Conservation (phyloP, 441 rosid species). For the Biscutella laevigata region DNA sequence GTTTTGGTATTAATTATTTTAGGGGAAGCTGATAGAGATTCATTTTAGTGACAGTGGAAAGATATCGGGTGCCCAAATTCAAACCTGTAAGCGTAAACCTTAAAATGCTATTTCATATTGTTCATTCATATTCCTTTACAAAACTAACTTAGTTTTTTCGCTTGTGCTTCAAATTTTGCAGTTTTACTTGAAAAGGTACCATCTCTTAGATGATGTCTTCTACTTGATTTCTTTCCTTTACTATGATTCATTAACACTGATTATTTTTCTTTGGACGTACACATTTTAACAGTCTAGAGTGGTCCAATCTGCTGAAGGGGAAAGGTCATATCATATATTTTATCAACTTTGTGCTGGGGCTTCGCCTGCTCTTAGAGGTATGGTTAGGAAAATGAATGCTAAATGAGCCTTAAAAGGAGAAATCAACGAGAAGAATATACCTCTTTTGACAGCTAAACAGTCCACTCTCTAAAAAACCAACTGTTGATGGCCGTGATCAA, state of each 20-base stretch:
- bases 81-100: conserved; percentile 58
- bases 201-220: conserved; percentile 23
- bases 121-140: conserved; percentile 4
- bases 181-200: conserved; percentile 98
- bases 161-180: conserved; percentile 26
- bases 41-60: conserved; percentile 95
- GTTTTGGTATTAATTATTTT: conserved; percentile 18
- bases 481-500: background rate
- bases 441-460: background rate
- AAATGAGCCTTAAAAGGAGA: conserved; percentile 4
- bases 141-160: conserved; percentile 29
- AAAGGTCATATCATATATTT: conserved; percentile 97
- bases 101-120: background rate
- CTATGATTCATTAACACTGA: background rate
- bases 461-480: background rate
- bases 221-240: background rate
- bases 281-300: conserved; percentile 82
- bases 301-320: conserved; percentile 92
- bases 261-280: conserved; percentile 23
- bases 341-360: conserved; percentile 99
- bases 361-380: conserved; percentile 67
- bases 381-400: too few species aligned
- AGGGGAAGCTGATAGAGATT: conserved; percentile 98
- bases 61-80: conserved; percentile 94
- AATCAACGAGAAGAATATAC: background rate